Percentiles rank a stretch among this genome's conserved stretches.
phyloP scores from a whole-genome alignment of 352 stramenopile species.

The Pythium guiyangense region DNA sequence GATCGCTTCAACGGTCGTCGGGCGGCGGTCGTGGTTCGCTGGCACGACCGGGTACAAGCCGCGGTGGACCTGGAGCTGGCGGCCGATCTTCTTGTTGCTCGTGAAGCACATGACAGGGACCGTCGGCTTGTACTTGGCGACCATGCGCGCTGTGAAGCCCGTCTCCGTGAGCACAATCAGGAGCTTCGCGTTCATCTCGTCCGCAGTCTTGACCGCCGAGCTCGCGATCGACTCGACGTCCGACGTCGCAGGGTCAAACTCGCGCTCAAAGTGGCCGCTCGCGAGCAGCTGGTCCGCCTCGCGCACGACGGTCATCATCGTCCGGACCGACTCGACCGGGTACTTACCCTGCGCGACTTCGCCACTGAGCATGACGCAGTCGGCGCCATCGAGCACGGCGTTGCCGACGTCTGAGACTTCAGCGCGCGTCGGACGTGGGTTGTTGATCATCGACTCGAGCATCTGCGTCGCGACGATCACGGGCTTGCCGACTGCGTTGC shows the following conservation, averaged over 20 bases:
- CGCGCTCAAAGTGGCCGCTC: slow-evolving; percentile 47
- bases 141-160: slow-evolving; percentile 75
- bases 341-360: slow-evolving; percentile 86
- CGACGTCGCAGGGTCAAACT: slow-evolving; percentile 55
- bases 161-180: slow-evolving; percentile 84
- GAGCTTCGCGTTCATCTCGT: slow-evolving; percentile 82
- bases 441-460: slow-evolving; percentile 88
- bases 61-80: slow-evolving; percentile 90
- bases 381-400: slow-evolving; percentile 80
- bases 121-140: slow-evolving; percentile 89
- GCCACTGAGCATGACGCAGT: slow-evolving; percentile 87
- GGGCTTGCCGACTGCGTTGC: slow-evolving; percentile 81
- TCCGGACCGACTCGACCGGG: slow-evolving; percentile 82
- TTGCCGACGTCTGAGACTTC: slow-evolving; percentile 89
- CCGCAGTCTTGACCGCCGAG: slow-evolving; percentile 81
- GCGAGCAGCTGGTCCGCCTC: slow-evolving; percentile 77
- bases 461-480: slow-evolving; percentile 89
- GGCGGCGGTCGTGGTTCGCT: slow-evolving; percentile 45
- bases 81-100: slow-evolving; percentile 82
- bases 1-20: slow-evolving; percentile 85
- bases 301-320: slow-evolving; percentile 93
- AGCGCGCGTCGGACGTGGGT: slow-evolving; percentile 80
- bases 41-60: slow-evolving; percentile 71
- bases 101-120: slow-evolving; percentile 92
- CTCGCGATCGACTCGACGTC: slow-evolving; percentile 83